phyloP scores from a whole-genome alignment of 1,284 basidiomycete genomes.

The Wallemia ichthyophaga region DNA sequence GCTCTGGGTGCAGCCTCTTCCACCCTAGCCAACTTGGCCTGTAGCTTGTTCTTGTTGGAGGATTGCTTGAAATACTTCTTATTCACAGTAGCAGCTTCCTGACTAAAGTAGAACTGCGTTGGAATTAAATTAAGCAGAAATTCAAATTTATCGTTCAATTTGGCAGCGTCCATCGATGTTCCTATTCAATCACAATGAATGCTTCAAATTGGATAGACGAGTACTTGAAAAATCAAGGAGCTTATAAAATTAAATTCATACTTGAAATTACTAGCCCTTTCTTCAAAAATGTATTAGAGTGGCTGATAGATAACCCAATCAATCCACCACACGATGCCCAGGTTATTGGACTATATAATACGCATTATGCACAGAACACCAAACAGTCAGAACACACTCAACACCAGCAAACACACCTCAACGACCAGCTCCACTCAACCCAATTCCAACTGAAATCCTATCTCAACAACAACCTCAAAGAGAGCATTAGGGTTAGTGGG shows the following conservation, averaged over 20 bases:
- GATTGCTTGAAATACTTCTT: neutral
- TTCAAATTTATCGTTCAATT: neutral
- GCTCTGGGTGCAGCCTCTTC: too few species aligned
- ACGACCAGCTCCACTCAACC: neutral
- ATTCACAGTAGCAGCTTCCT: neutral
- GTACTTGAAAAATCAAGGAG: neutral
- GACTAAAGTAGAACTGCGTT: neutral
- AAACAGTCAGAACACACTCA: too few species aligned
- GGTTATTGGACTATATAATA: too few species aligned
- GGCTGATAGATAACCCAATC: neutral
- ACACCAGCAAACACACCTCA: neutral
- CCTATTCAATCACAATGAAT: neutral
- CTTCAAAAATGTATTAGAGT: neutral
- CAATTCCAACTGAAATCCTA: neutral
- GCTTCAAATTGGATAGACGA: neutral
- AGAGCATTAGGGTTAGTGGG: neutral
- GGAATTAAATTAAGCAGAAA: neutral
- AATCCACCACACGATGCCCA: too few species aligned
- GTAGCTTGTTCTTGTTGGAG: neutral
- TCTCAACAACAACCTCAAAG: neutral
- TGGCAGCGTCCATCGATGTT: neutral
- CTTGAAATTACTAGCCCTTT: neutral
- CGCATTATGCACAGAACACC: too few species aligned
- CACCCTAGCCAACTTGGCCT: too few species aligned
- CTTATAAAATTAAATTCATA: neutral